A percentile compares a stretch with the other conserved stretches of the same genome.
Conservation (phyloP, 176 grass and related monocot species). For the Zea mays region DNA sequence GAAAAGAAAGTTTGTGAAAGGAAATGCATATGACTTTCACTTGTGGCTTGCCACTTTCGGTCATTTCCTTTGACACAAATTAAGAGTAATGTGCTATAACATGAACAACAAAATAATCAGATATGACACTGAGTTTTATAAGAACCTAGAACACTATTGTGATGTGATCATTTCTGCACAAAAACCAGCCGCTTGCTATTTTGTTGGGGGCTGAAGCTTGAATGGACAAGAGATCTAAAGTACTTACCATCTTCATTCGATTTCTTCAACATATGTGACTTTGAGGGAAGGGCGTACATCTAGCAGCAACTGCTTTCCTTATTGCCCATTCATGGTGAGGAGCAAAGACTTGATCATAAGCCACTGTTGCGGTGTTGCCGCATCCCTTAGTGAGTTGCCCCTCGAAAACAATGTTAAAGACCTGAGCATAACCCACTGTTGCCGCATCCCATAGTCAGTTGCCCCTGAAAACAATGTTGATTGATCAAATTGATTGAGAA, state of each 20-base stretch:
- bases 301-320: constrained; percentile 78
- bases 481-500: constrained; percentile 3
- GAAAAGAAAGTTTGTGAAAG: too few species aligned
- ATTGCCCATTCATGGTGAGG: constrained; percentile 27
- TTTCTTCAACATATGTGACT: constrained; percentile 78
- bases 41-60: too few species aligned
- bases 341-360: constrained; percentile 38
- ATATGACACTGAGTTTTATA: too few species aligned
- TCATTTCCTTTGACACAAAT: too few species aligned
- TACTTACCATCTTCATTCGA: constrained; percentile 86
- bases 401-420: neutral
- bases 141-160: too few species aligned
- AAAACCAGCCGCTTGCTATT: neutral
- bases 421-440: constrained; percentile 72
- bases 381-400: too few species aligned
- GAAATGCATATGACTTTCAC: too few species aligned
- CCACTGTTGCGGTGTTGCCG: too few species aligned
- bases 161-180: too few species aligned
- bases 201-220: neutral
- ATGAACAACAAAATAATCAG: too few species aligned
- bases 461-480: constrained; percentile 40
- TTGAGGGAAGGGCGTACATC: constrained; percentile 85
- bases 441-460: constrained; percentile 79
- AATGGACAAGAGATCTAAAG: neutral
- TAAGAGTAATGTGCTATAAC: too few species aligned